Percentiles rank a stretch among this genome's conserved stretches.
Conservation (phyloP, 495 filamentous ascomycete genomes). For the Penicillium lividum region DNA sequence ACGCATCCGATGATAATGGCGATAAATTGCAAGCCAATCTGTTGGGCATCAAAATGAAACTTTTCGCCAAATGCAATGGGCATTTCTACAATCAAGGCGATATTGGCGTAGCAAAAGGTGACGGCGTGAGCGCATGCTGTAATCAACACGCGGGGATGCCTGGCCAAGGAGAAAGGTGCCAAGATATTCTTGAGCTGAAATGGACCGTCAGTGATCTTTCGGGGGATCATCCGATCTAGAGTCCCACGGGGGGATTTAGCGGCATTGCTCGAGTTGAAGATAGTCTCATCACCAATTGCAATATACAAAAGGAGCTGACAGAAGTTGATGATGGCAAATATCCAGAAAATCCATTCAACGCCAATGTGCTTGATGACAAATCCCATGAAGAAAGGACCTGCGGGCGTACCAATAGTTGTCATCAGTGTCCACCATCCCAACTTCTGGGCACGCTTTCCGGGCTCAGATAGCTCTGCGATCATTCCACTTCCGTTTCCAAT, state of each 20-base stretch:
- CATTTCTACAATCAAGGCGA: conserved; percentile 36
- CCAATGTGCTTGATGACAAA: conserved; percentile 36
- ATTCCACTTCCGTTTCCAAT: conserved; percentile 38
- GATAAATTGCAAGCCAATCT: conserved; percentile 40
- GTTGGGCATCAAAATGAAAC: conserved; percentile 35
- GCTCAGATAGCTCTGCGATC: conserved; percentile 31
- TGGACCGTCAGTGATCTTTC: conserved; percentile 21
- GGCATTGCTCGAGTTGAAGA: conserved; percentile 33
- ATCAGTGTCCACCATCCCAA: conserved; percentile 38
- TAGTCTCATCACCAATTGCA: conserved; percentile 30
- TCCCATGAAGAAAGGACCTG: conserved; percentile 36
- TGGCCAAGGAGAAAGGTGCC: conserved; percentile 23
- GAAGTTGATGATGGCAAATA: conserved; percentile 38
- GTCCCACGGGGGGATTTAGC: conserved; percentile 1
- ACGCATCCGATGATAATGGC: conserved; percentile 38
- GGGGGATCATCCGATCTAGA: conserved; percentile 21
- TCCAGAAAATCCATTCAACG: conserved; percentile 38
- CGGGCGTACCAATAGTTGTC: conserved; percentile 33
- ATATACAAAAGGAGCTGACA: conserved; percentile 29
- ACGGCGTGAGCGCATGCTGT: conserved; percentile 31
- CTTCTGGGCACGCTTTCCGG: conserved; percentile 30
- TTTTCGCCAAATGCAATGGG: conserved; percentile 32
- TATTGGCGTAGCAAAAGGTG: conserved; percentile 35
- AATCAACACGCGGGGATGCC: conserved; percentile 25
- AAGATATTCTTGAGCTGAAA: conserved; percentile 22